These are phyloP conservation scores for Xylaria castorea DNA, from an alignment of 495 filamentous ascomycete species.

Conservation along the genomic window DNA sequence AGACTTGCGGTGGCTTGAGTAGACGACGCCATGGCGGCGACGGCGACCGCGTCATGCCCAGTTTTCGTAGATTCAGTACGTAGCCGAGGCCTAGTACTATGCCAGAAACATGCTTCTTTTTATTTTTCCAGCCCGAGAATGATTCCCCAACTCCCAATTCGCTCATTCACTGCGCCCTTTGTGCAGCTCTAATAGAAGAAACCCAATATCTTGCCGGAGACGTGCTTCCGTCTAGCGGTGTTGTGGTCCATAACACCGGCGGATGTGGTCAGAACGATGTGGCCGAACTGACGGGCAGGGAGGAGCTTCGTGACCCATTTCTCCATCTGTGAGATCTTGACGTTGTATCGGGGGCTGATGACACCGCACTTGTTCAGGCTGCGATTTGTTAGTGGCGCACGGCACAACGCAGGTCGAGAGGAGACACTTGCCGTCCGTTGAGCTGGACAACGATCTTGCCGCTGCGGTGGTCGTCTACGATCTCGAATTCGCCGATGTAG, in stretches of 20 bases:
- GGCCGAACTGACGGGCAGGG: conserved; percentile 90
- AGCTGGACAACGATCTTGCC: conserved; percentile 75
- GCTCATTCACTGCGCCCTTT: conserved; percentile 29
- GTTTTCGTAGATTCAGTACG: conserved; percentile 18
- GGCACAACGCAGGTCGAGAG: background rate
- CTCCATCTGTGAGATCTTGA: conserved; percentile 84
- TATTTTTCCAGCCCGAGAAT: conserved; percentile 16
- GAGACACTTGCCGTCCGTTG: conserved; percentile 69
- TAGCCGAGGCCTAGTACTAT: conserved; percentile 18
- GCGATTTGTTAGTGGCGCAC: conserved; percentile 8
- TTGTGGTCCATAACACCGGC: conserved; percentile 94
- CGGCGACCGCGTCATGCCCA: conserved; percentile 13
- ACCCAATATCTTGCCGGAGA: conserved; percentile 80
- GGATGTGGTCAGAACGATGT: conserved; percentile 87
- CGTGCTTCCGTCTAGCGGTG: conserved; percentile 87
- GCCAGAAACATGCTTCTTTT: conserved; percentile 21
- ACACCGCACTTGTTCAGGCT: conserved; percentile 90
- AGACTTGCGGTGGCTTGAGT: conserved; percentile 6
- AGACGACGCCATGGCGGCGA: conserved; percentile 3
- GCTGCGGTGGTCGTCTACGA: conserved; percentile 89
- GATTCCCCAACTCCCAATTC: conserved; percentile 33
- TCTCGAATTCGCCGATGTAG: conserved; percentile 94
- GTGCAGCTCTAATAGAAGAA: conserved; percentile 73
- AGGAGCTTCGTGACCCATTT: conserved; percentile 90
- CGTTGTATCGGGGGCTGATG: conserved; percentile 88